phyloP scores from a whole-genome alignment of 2,329 filamentous ascomycete species.

The Didymella exigua region DNA sequence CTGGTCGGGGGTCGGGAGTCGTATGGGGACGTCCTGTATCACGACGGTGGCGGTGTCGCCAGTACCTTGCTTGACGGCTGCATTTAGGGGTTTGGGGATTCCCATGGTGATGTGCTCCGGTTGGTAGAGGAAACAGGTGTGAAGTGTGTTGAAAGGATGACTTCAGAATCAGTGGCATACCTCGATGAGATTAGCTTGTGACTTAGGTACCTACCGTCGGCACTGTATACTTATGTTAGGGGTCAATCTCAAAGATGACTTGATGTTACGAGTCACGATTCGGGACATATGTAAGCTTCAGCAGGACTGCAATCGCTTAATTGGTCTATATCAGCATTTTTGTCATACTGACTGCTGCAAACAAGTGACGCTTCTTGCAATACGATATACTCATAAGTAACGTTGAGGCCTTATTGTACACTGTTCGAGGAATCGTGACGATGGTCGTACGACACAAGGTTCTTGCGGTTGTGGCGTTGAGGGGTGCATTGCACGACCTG shows the following conservation, averaged over 20 bases:
- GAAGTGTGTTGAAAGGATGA: too few species aligned
- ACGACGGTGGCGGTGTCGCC: constrained; percentile 27
- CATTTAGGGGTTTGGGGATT: constrained; percentile 43
- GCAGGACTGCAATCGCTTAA: background rate
- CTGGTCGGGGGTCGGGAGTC: constrained; percentile 56
- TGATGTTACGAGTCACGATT: background rate
- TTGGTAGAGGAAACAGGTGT: too few species aligned
- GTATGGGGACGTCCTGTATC: constrained; percentile 40
- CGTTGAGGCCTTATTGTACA: background rate
- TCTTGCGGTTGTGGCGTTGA: constrained; percentile 3
- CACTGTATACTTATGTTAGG: background rate
- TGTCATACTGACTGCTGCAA: background rate
- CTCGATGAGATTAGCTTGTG: background rate
- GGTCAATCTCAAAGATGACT: background rate
- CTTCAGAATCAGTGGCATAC: background rate
- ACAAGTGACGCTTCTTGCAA: background rate
- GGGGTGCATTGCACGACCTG: background rate
- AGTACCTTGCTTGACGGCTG: constrained; percentile 44
- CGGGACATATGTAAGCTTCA: background rate
- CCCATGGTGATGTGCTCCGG: constrained; percentile 23
- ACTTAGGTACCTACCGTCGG: background rate
- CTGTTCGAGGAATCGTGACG: background rate
- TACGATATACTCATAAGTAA: background rate
- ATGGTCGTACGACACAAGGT: background rate
- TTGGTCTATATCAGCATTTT: background rate